A percentile compares a stretch with the other conserved stretches of the same genome.
Evolutionary conservation across 371 early-diverging fungal genomes (phyloP).

Genomic region (Mortierella sp.): DNA sequence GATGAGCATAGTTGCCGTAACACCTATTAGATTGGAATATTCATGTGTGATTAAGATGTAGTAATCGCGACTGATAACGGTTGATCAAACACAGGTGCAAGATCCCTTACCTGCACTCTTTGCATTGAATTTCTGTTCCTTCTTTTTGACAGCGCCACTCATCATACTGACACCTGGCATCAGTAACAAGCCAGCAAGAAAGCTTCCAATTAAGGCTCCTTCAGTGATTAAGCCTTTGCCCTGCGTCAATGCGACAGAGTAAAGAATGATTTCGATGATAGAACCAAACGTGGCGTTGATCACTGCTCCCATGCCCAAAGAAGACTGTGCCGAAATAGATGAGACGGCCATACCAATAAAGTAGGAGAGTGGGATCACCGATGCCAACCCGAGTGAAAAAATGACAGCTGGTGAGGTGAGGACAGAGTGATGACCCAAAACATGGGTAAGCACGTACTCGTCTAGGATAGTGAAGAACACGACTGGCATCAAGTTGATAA

Average conservation of each 20-base stretch:
- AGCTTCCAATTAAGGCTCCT: conserved; percentile 93
- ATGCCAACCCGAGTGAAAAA: conserved; percentile 83
- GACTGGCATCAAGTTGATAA: conserved; percentile 91
- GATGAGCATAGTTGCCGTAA: conserved; percentile 96
- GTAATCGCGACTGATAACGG: background rate
- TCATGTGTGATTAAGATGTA: background rate
- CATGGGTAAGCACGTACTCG: conserved; percentile 75
- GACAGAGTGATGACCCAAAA: conserved; percentile 60
- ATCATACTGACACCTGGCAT: conserved; percentile 97
- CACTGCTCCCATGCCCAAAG: conserved; percentile 92
- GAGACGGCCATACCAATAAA: conserved; percentile 98
- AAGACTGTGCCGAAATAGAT: conserved; percentile 94
- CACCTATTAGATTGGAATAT: conserved; percentile 61
- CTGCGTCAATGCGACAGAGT: conserved; percentile 88
- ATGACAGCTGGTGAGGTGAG: conserved; percentile 75
- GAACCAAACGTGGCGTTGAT: conserved; percentile 98
- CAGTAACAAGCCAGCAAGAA: conserved; percentile 88
- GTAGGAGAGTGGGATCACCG: conserved; percentile 94
- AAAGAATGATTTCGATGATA: conserved; percentile 95
- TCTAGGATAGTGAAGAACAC: conserved; percentile 87
- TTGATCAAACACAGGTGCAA: background rate
- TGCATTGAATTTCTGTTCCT: conserved; percentile 94
- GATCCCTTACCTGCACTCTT: conserved; percentile 82
- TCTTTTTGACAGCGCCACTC: conserved; percentile 88
- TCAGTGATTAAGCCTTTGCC: conserved; percentile 92